Evolutionary conservation across 768 basidiomycete genomes (phyloP).

Genomic region (Leccinum subtestaceum): DNA sequence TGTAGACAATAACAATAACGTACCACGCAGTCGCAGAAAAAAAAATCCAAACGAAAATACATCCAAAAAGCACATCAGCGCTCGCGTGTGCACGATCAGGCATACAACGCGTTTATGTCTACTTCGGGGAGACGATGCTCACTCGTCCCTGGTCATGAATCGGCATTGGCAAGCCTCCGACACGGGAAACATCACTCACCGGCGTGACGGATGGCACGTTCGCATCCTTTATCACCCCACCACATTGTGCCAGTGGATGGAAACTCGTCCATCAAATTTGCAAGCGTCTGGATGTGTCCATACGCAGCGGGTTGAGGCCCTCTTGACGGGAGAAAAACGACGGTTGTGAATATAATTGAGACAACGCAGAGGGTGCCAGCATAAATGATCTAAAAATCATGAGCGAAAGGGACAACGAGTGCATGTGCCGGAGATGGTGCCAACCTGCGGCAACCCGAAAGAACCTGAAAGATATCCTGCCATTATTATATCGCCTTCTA

Average conservation of each 20-base stretch:
- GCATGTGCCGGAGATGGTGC: neutral
- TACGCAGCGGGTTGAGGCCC: slow-evolving; percentile 33
- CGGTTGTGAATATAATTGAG: neutral
- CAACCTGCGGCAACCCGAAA: slow-evolving; percentile 7
- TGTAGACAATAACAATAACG: neutral
- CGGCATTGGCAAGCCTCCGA: neutral
- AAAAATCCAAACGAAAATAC: neutral
- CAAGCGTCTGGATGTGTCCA: slow-evolving; percentile 35
- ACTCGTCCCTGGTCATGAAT: slow-evolving; percentile 20
- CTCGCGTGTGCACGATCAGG: slow-evolving; percentile 1
- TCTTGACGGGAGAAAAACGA: slow-evolving; percentile 11
- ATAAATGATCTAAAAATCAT: slow-evolving; percentile 21
- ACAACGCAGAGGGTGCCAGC: neutral
- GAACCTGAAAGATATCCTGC: neutral
- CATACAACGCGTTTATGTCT: slow-evolving; percentile 22
- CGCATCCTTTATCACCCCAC: slow-evolving; percentile 28
- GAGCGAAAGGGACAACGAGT: neutral
- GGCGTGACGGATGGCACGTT: slow-evolving; percentile 12
- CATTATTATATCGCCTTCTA: no score
- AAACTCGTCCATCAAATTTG: slow-evolving; percentile 37
- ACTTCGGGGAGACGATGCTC: slow-evolving; percentile 19
- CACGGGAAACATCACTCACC: slow-evolving; percentile 15
- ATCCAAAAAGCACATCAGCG: neutral
- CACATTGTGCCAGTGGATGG: slow-evolving; percentile 24
- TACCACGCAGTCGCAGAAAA: neutral